A percentile compares a stretch with the other conserved stretches of the same genome.
Evolutionary conservation across 176 grass and related monocot species (phyloP).

Genomic region (Cenchrus purpureus): DNA sequence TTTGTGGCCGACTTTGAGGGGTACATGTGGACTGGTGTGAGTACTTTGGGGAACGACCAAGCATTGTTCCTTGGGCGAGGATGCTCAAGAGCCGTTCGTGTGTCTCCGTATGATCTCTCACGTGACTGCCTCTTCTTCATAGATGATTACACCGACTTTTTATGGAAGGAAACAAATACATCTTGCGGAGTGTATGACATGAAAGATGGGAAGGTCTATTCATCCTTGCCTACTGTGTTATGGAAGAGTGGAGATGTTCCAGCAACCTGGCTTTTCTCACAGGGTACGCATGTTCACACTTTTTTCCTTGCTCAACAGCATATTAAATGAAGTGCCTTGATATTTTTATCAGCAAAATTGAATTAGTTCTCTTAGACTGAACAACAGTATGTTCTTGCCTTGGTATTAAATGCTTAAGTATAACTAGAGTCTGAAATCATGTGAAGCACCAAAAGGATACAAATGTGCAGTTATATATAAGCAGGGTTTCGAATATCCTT

Average conservation of each 20-base stretch:
- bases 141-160: background rate
- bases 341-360: background rate
- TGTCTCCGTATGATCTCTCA: background rate
- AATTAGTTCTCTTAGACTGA: background rate
- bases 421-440: background rate
- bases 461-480: background rate
- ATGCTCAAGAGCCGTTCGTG: background rate
- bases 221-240: background rate
- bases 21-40: background rate
- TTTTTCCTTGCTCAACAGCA: background rate
- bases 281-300: background rate
- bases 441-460: background rate
- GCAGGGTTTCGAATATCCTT: background rate
- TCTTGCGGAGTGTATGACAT: background rate
- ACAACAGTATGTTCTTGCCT: background rate
- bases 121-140: background rate
- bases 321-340: too few species aligned
- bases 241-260: background rate
- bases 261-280: slow-evolving; percentile 1
- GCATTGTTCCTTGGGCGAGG: background rate
- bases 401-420: background rate
- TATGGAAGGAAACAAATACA: slow-evolving; percentile 18
- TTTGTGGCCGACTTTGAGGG: background rate
- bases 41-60: background rate
- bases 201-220: background rate